These are phyloP conservation scores for Phialophora chinensis DNA, from an alignment of 2,329 filamentous ascomycete genomes.

Conservation along the genomic window DNA sequence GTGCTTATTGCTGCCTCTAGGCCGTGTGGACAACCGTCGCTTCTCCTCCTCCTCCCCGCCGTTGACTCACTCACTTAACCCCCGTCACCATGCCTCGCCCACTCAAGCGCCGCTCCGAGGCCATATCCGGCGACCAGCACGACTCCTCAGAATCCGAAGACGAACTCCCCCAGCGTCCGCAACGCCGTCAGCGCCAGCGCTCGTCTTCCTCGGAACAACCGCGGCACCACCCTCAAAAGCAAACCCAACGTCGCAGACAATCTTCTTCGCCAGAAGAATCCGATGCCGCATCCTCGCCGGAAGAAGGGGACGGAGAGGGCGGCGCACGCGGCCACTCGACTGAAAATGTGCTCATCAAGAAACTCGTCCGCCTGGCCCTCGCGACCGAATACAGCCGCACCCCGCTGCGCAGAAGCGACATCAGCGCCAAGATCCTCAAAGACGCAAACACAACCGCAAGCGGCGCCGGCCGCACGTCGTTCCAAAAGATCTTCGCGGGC, in stretches of 20 bases:
- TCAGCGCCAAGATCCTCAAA: conserved; percentile 72
- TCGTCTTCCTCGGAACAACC: conserved; percentile 5
- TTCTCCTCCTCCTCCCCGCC: neutral
- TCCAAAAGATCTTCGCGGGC: conserved; percentile 75
- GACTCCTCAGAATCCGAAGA: conserved; percentile 27
- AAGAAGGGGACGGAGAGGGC: conserved; percentile 1
- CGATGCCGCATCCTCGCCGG: conserved; percentile 20
- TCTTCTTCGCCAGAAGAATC: conserved; percentile 20
- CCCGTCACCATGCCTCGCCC: conserved; percentile 32
- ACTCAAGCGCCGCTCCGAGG: conserved; percentile 37
- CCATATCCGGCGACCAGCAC: conserved; percentile 36
- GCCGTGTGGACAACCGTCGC: conserved; percentile 4
- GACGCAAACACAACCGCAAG: conserved; percentile 47
- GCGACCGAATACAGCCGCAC: conserved; percentile 65
- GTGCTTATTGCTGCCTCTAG: neutral
- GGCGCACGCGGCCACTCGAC: conserved; percentile 30
- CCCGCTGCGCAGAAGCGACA: conserved; percentile 63
- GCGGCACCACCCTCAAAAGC: conserved; percentile 1
- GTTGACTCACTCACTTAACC: neutral
- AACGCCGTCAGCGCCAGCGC: neutral
- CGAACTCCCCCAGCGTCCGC: neutral
- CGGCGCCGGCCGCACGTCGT: conserved; percentile 57
- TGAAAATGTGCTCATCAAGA: conserved; percentile 59
- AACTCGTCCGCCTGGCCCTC: conserved; percentile 66
- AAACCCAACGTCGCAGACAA: conserved; percentile 24